These are phyloP conservation scores for Diaporthe sp. DNA, from an alignment of 2,329 filamentous ascomycete species.

Conservation along the genomic window DNA sequence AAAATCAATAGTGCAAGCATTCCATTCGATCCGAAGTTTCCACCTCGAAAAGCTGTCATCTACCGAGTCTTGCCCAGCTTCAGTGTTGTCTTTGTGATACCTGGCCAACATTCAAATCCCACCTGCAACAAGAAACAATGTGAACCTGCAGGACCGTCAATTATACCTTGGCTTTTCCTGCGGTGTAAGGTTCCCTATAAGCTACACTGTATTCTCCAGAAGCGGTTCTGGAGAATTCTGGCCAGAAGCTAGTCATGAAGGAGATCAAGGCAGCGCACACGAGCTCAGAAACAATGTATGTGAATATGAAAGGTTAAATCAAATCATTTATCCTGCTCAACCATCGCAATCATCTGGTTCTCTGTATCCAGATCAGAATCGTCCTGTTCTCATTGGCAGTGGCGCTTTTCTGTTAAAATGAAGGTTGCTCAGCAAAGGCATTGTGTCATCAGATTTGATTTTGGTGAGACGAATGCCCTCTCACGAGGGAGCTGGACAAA, in stretches of 20 bases:
- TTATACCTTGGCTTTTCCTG: background rate
- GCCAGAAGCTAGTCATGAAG: too few species aligned
- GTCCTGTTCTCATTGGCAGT: too few species aligned
- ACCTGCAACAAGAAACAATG: background rate
- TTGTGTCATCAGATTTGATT: background rate
- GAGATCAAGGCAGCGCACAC: too few species aligned
- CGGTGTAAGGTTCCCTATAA: background rate
- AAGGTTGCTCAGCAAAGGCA: background rate
- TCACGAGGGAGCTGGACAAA: background rate
- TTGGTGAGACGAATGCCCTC: background rate
- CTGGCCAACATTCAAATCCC: background rate
- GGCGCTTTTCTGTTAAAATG: background rate
- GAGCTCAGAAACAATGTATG: too few species aligned
- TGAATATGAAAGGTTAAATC: too few species aligned
- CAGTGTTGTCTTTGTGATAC: background rate
- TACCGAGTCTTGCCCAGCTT: background rate
- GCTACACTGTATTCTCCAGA: too few species aligned
- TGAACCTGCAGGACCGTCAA: background rate
- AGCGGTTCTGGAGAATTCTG: too few species aligned
- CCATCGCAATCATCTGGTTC: too few species aligned
- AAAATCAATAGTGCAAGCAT: background rate
- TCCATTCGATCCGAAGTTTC: background rate
- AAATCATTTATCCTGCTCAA: too few species aligned
- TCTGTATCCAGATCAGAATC: too few species aligned
- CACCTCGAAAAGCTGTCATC: background rate